phyloP scores from a whole-genome alignment of 2,329 filamentous ascomycete genomes.

The Ceratocystis papillata region DNA sequence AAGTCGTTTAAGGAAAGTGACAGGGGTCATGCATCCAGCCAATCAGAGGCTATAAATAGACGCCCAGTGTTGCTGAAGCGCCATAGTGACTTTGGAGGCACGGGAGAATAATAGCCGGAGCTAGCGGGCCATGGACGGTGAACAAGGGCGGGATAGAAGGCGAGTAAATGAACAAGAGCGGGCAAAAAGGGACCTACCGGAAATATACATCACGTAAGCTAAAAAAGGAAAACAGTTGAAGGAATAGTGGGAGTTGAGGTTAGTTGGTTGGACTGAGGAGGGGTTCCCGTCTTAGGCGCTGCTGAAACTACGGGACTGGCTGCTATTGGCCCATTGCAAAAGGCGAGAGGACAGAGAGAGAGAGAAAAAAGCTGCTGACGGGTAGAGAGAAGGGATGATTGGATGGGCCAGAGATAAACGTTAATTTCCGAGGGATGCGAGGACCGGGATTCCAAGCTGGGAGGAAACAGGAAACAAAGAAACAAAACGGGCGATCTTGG shows the following conservation, averaged over 20 bases:
- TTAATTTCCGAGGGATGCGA: not conserved
- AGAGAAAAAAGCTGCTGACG: not conserved
- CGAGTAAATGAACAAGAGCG: not conserved
- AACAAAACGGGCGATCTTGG: not conserved
- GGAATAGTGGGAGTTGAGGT: not conserved
- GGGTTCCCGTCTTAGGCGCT: not conserved
- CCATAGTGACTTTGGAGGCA: not conserved
- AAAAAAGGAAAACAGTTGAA: not conserved
- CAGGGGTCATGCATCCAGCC: not conserved
- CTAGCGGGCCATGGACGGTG: not conserved
- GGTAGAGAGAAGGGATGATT: not conserved
- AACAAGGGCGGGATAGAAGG: not conserved
- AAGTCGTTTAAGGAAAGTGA: not conserved
- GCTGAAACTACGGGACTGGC: not conserved
- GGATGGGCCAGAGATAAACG: not conserved
- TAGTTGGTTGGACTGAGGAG: not conserved
- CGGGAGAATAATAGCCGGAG: not conserved
- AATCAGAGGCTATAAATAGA: conserved; percentile 30
- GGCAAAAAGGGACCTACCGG: conserved; percentile 19
- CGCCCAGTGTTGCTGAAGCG: conserved; percentile 26
- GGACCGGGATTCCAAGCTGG: not conserved
- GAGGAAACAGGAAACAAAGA: conserved; percentile 1
- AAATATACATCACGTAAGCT: fast-evolving
- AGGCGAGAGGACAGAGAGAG: not conserved
- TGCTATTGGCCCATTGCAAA: not conserved